These are phyloP conservation scores for Diphasiastrum complanatum DNA, from an alignment of 83 land plant species.

Conservation along the genomic window DNA sequence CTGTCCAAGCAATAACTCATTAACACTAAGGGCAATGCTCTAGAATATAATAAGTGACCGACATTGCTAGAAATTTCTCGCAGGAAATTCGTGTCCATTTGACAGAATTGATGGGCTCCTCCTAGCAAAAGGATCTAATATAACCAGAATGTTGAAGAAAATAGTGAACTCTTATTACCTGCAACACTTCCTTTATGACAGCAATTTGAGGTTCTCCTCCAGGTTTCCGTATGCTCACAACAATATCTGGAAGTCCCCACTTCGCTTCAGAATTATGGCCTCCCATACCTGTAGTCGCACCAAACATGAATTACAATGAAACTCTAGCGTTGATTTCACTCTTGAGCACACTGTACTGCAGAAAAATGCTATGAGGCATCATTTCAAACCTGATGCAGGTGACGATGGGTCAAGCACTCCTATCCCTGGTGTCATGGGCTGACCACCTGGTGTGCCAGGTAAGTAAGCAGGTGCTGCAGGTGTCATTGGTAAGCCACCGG, in stretches of 20 bases:
- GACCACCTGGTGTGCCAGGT: slow-evolving; percentile 97
- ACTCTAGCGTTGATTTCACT: neutral
- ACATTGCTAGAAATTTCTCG: too few species aligned
- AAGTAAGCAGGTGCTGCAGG: slow-evolving; percentile 73
- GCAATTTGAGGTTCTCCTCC: slow-evolving; percentile 59
- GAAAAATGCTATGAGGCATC: neutral
- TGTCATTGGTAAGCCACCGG: slow-evolving; percentile 88
- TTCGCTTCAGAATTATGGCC: slow-evolving; percentile 52
- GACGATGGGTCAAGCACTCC: slow-evolving; percentile 86
- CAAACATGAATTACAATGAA: neutral
- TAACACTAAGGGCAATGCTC: too few species aligned
- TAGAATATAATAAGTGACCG: too few species aligned
- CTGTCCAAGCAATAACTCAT: too few species aligned
- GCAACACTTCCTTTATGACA: slow-evolving; percentile 57
- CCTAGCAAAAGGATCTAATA: neutral
- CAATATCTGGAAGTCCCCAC: slow-evolving; percentile 67
- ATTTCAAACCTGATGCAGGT: slow-evolving; percentile 56
- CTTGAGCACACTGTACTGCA: neutral
- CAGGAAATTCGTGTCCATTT: too few species aligned
- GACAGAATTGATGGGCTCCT: too few species aligned
- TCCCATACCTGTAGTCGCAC: slow-evolving; percentile 14
- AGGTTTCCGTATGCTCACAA: slow-evolving; percentile 56
- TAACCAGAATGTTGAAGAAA: neutral
- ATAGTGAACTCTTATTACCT: slow-evolving; percentile 31
- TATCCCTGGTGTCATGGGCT: slow-evolving; percentile 98